A percentile compares a stretch with the other conserved stretches of the same genome.
Evolutionary conservation across 495 filamentous ascomycete genomes (phyloP).

Genomic region (Talaromyces liani): DNA sequence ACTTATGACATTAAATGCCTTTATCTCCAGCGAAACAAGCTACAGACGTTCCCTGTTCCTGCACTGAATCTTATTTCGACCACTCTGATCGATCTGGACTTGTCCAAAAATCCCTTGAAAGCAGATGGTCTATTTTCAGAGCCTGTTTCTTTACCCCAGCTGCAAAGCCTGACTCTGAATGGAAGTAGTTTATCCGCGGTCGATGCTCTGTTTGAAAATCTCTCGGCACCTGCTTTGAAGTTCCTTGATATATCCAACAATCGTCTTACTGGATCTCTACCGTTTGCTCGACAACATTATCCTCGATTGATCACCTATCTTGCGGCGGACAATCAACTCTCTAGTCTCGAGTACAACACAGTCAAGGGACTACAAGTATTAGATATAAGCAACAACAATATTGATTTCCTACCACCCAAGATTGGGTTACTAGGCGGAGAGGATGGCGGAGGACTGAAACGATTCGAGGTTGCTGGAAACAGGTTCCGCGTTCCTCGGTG

Average conservation of each 20-base stretch:
- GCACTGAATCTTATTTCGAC: slow-evolving; percentile 58
- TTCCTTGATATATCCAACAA: slow-evolving; percentile 77
- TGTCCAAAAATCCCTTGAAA: slow-evolving; percentile 73
- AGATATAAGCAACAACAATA: slow-evolving; percentile 77
- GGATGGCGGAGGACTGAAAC: slow-evolving; percentile 40
- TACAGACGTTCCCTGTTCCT: slow-evolving; percentile 56
- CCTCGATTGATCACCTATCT: slow-evolving; percentile 59
- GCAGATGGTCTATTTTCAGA: slow-evolving; percentile 50
- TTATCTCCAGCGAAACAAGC: slow-evolving; percentile 67
- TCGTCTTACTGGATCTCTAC: slow-evolving; percentile 58
- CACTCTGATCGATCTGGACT: slow-evolving; percentile 64
- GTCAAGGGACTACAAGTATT: slow-evolving; percentile 68
- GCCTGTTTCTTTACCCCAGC: slow-evolving; percentile 57
- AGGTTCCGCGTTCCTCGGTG: slow-evolving; percentile 79
- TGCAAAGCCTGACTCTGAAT: slow-evolving; percentile 67
- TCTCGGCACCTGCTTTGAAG: slow-evolving; percentile 63
- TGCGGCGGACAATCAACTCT: slow-evolving; percentile 68
- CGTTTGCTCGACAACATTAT: slow-evolving; percentile 47
- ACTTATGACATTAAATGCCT: slow-evolving; percentile 46
- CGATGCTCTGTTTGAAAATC: slow-evolving; percentile 49
- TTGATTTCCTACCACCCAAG: slow-evolving; percentile 65
- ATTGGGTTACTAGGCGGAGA: slow-evolving; percentile 64
- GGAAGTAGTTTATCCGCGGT: slow-evolving; percentile 61
- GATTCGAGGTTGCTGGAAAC: slow-evolving; percentile 68
- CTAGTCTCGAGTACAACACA: slow-evolving; percentile 62